Percentiles rank a stretch among this genome's conserved stretches.
Evolutionary conservation across 805 yeast species (phyloP).

Genomic region (Blastobotrys robertii): DNA sequence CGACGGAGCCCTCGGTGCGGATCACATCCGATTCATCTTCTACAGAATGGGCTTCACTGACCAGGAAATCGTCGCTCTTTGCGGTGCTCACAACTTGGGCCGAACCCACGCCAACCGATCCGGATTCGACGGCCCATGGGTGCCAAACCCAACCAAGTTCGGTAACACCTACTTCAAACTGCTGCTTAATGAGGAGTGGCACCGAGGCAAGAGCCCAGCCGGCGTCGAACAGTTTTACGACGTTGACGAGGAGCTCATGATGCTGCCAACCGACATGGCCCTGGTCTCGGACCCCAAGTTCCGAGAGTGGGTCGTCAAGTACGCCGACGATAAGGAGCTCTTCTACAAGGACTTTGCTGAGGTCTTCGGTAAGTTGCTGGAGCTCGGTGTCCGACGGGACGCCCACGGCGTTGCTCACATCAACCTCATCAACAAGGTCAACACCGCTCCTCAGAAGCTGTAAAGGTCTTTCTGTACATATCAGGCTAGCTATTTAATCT

Average conservation of each 20-base stretch:
- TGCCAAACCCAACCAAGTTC: slow-evolving; percentile 65
- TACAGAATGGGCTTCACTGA: slow-evolving; percentile 51
- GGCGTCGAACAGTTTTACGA: slow-evolving; percentile 32
- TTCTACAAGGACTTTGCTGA: slow-evolving; percentile 57
- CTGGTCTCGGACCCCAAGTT: slow-evolving; percentile 53
- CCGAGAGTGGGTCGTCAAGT: slow-evolving; percentile 50
- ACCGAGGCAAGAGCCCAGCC: slow-evolving; percentile 27
- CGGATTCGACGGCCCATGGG: slow-evolving; percentile 89
- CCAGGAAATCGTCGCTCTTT: slow-evolving; percentile 50
- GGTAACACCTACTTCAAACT: slow-evolving; percentile 64
- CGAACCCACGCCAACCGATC: slow-evolving; percentile 54
- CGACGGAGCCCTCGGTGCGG: slow-evolving; percentile 43
- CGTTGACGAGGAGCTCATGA: slow-evolving; percentile 63
- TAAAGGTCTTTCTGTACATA: slow-evolving; percentile 1
- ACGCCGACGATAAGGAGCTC: slow-evolving; percentile 53
- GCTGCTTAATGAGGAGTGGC: slow-evolving; percentile 49
- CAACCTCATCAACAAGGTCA: slow-evolving; percentile 23
- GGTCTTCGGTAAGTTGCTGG: slow-evolving; percentile 63
- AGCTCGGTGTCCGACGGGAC: slow-evolving; percentile 59
- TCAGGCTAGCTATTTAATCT: too few species aligned
- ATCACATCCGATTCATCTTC: slow-evolving; percentile 46
- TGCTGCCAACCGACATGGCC: slow-evolving; percentile 77
- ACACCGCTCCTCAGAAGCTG: slow-evolving; percentile 14
- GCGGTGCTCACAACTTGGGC: slow-evolving; percentile 57
- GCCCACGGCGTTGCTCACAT: slow-evolving; percentile 29